phyloP scores from a whole-genome alignment of 495 filamentous ascomycete genomes.

The Xylaria longipes region DNA sequence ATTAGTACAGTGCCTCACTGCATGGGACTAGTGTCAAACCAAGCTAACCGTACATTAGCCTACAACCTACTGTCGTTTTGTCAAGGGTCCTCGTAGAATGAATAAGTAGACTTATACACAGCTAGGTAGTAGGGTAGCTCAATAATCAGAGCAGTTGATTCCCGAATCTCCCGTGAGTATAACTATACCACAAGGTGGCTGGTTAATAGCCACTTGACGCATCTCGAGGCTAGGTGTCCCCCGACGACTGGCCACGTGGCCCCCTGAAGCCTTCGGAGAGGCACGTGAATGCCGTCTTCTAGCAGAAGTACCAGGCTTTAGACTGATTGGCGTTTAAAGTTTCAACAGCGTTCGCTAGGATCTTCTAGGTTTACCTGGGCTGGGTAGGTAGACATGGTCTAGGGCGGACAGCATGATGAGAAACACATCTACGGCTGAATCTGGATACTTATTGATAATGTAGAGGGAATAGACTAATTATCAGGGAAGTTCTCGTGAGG shows the following conservation, averaged over 20 bases:
- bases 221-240: neutral
- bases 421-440: neutral
- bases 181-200: neutral
- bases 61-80: neutral
- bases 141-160: neutral
- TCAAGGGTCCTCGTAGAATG: neutral
- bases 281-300: neutral
- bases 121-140: neutral
- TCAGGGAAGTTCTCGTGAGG: too few species aligned
- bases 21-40: neutral
- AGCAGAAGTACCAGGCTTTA: neutral
- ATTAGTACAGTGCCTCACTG: too few species aligned
- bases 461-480: neutral
- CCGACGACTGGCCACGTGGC: too few species aligned
- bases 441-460: neutral
- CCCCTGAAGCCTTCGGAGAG: too few species aligned
- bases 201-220: neutral
- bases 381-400: neutral
- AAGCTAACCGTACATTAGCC: neutral
- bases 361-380: neutral
- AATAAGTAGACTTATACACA: neutral
- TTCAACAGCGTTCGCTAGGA: neutral
- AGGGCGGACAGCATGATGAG: neutral
- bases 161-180: neutral
- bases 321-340: neutral